These are phyloP conservation scores for Leavenworthia alabamica DNA, from an alignment of 345 rosid genomes.

Conservation along the genomic window DNA sequence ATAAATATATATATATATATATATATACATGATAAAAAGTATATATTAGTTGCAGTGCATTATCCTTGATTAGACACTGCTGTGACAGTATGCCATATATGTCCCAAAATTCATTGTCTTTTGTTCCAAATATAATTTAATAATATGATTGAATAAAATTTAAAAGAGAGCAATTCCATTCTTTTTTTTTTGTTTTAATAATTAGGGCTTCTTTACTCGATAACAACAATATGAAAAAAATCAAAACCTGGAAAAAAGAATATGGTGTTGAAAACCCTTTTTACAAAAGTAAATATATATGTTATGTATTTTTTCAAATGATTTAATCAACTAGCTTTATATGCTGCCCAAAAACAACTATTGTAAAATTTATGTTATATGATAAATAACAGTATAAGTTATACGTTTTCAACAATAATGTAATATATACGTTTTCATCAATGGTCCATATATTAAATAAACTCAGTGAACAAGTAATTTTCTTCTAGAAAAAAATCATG, in stretches of 20 bases:
- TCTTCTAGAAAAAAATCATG: no score
- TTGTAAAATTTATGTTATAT: neutral
- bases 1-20: neutral
- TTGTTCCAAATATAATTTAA: neutral
- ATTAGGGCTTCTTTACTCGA: neutral
- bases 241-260: neutral
- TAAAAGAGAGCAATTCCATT: neutral
- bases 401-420: neutral
- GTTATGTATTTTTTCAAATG: neutral
- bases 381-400: neutral
- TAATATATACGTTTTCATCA: no score
- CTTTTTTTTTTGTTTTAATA: neutral
- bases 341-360: neutral
- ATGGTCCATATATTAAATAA: no score
- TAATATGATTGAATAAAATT: neutral
- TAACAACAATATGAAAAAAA: neutral
- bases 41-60: neutral
- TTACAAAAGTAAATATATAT: neutral
- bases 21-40: neutral
- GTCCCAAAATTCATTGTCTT: neutral
- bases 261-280: no score
- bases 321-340: neutral
- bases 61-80: constrained; percentile 10
- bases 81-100: neutral
- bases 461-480: no score